Base-by-base conservation (phyloP, 345 rosid species). In the Brassica rapa region DNA sequence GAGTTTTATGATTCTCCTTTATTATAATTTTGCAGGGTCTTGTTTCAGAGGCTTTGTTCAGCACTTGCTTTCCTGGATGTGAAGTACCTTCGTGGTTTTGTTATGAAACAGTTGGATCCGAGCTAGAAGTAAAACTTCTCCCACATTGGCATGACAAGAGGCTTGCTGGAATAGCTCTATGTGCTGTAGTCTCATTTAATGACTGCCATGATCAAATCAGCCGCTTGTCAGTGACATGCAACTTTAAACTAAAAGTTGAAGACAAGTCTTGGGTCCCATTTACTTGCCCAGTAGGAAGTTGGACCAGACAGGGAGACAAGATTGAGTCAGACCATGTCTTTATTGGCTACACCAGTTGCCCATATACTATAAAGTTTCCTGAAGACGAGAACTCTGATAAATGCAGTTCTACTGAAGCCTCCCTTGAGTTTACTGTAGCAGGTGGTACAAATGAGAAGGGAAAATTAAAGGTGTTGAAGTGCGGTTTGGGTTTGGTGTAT, bases 401-500 rank as follows among this genome's bases (percentile, higher is more conserved):
- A 43, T 76, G 73, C 37, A 39, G 1, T 27, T 11, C 5, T 25
- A 68, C 68, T 0, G 37, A 76, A 69, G 61, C 68, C 16, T 68
- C 62, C 14, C 74, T 76, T 46, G 5, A 76, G 2, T 77, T 77
- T 25, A 70, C 53, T 14, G 80, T 77, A 14, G 53, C 70, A 51
- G 65, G 29, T 1, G 55, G 65, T 9, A n/a, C 30, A 77, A 62
- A 5, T 70, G 71, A 53, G 57, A 37, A 2, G 0, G 70, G 6
- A 56, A 56, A 56, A 8, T 21, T 33, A 65, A 25, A 70, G 56
- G 70, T 77, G 14, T 35, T 62, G 75, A 70, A 12, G 70, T 77
- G 80, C 9, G 80, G 80, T 63, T 77, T 69, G 0, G 12, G 80
- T 62, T 70, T 77, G 80, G 70, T 70, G 53, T 77, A 77, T 24